phyloP scores from a whole-genome alignment of 2,329 filamentous ascomycete species.

The Oidium heveae region DNA sequence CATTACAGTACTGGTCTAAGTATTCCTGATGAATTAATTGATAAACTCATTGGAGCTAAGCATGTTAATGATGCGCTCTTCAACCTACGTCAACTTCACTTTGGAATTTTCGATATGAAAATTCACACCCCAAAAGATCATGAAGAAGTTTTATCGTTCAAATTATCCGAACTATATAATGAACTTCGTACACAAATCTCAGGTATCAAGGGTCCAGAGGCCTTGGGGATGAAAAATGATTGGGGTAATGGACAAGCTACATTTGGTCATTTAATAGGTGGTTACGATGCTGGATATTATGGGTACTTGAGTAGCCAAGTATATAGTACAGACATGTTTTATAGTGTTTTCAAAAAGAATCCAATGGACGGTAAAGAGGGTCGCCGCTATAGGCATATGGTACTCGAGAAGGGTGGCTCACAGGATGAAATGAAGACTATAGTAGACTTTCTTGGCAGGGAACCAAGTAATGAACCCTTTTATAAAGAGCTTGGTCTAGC shows the following conservation, averaged over 20 bases:
- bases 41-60: constrained; percentile 50
- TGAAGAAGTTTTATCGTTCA: constrained; percentile 37
- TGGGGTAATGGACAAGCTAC: constrained; percentile 62
- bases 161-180: constrained; percentile 46
- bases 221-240: constrained; percentile 23
- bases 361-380: constrained; percentile 57
- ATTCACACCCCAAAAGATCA: constrained; percentile 49
- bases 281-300: constrained; percentile 72
- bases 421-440: constrained; percentile 62
- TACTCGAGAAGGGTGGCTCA: constrained; percentile 52
- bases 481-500: constrained; percentile 63
- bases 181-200: constrained; percentile 43
- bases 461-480: constrained; percentile 55
- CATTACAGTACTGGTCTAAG: constrained; percentile 46
- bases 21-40: constrained; percentile 51
- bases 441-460: constrained; percentile 52
- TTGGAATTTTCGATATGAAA: constrained; percentile 66
- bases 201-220: constrained; percentile 48
- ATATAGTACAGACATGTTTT: constrained; percentile 71
- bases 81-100: constrained; percentile 55
- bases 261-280: constrained; percentile 62
- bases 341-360: constrained; percentile 49
- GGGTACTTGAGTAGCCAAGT: constrained; percentile 51
- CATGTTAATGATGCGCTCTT: constrained; percentile 60
- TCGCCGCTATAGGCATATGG: constrained; percentile 50